Evolutionary conservation across 495 filamentous ascomycete species (phyloP).

Genomic region (Aspergillus ostianus): DNA sequence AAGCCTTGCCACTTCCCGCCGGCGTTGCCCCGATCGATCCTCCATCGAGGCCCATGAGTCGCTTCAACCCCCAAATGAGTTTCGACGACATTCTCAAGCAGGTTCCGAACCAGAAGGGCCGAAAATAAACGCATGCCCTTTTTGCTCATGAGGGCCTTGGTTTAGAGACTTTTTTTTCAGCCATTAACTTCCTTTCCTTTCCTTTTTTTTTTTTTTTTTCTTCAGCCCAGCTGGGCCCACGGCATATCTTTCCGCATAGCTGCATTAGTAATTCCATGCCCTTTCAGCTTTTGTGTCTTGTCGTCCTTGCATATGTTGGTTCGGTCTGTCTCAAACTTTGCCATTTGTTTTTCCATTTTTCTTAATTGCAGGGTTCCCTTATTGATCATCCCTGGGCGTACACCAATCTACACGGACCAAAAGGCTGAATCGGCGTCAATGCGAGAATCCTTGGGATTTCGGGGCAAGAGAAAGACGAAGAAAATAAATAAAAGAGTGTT

Average conservation of each 20-base stretch:
- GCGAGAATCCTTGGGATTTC: not conserved
- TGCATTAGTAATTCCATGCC: constrained; percentile 14
- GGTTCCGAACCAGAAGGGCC: constrained; percentile 43
- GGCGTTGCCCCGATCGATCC: constrained; percentile 49
- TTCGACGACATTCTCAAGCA: constrained; percentile 53
- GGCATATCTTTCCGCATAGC: not conserved
- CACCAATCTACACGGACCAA: not conserved
- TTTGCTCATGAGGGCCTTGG: not conserved
- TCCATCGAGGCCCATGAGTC: constrained; percentile 37
- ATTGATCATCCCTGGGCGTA: not conserved
- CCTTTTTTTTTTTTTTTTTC: not conserved
- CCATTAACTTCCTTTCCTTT: not conserved
- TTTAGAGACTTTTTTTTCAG: not conserved
- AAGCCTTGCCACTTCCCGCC: constrained; percentile 50
- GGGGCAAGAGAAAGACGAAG: not conserved
- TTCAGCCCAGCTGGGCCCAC: not conserved
- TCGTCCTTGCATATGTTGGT: constrained; percentile 5
- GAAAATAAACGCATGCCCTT: constrained; percentile 31
- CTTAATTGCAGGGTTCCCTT: not conserved
- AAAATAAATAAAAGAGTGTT: not conserved
- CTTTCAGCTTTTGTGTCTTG: constrained; percentile 12
- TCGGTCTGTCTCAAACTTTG: not conserved
- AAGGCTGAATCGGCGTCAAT: not conserved
- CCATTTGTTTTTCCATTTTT: not conserved
- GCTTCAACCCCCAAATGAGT: constrained; percentile 51